phyloP scores from a whole-genome alignment of 805 yeast species.

The Monosporozyma siamensis region DNA sequence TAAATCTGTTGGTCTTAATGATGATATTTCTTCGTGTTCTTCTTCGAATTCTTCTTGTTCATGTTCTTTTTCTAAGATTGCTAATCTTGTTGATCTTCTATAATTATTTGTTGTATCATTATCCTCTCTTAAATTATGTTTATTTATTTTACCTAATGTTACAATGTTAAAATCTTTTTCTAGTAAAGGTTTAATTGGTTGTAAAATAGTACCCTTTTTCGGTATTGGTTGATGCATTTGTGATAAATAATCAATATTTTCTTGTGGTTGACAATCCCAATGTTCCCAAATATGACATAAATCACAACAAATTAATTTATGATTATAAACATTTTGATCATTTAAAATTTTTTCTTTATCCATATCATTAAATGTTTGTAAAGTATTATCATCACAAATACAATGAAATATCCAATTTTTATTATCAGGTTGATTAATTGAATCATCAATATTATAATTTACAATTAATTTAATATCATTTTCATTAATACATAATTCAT shows the following conservation, averaged over 20 bases:
- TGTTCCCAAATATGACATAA: constrained; percentile 28
- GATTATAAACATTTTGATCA: neutral
- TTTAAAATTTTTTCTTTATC: constrained; percentile 13
- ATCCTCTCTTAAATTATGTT: neutral
- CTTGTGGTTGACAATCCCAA: constrained; percentile 24
- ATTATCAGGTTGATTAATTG: constrained; percentile 15
- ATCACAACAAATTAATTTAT: constrained; percentile 23
- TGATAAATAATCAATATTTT: constrained; percentile 12
- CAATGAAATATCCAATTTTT: constrained; percentile 28
- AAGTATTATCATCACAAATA: constrained; percentile 12
- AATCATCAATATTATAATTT: constrained; percentile 14
- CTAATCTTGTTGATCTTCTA: constrained; percentile 3
- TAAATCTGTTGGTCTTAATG: constrained; percentile 20
- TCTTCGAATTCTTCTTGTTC: neutral
- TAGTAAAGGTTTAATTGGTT: neutral
- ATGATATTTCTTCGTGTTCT: neutral
- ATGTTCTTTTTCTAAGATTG: neutral
- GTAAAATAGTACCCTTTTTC: neutral
- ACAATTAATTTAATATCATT: constrained; percentile 17
- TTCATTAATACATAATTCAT: constrained; percentile 19
- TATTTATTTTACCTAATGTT: constrained; percentile 12
- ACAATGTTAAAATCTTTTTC: constrained; percentile 17
- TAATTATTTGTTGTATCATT: neutral
- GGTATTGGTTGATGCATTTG: constrained; percentile 3
- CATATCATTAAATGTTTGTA: constrained; percentile 9